A percentile compares a stretch with the other conserved stretches of the same genome.
These are phyloP conservation scores for Pseudomicrostroma phylloplanum DNA, from an alignment of 1,284 basidiomycete species.

Conservation along the genomic window DNA sequence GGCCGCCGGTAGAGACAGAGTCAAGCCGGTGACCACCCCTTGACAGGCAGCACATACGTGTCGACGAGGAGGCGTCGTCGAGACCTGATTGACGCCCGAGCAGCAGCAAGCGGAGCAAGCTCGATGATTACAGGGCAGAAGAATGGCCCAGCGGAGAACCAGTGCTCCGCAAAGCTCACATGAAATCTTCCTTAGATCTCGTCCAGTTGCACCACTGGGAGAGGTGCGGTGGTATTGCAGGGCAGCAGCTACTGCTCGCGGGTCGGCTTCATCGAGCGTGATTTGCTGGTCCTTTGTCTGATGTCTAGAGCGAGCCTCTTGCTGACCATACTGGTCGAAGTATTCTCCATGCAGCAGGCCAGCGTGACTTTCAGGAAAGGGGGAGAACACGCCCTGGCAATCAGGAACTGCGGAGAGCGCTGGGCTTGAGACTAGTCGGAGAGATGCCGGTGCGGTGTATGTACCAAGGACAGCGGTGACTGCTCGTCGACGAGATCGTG, in stretches of 20 bases:
- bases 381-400: too few species aligned
- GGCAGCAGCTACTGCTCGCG: background rate
- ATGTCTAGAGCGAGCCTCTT: too few species aligned
- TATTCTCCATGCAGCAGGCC: too few species aligned
- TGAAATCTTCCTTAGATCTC: background rate
- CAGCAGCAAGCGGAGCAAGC: constrained; percentile 14
- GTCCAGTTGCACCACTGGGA: constrained; percentile 5
- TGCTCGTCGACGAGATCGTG: too few species aligned
- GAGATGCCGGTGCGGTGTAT: too few species aligned
- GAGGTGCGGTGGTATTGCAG: constrained; percentile 8
- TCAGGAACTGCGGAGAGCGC: too few species aligned
- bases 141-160: constrained; percentile 7
- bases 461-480: too few species aligned
- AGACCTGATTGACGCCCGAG: constrained; percentile 16
- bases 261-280: background rate
- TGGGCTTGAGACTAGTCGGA: too few species aligned
- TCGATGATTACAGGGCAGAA: constrained; percentile 15
- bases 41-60: constrained; percentile 15
- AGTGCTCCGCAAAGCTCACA: constrained; percentile 15
- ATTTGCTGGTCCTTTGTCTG: background rate
- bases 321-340: too few species aligned
- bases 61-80: constrained; percentile 12
- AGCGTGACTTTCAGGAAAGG: too few species aligned
- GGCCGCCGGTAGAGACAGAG: constrained; percentile 6
- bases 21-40: constrained; percentile 7